phyloP scores from a whole-genome alignment of 257 asterid species.

The Ligustrum vulgare region DNA sequence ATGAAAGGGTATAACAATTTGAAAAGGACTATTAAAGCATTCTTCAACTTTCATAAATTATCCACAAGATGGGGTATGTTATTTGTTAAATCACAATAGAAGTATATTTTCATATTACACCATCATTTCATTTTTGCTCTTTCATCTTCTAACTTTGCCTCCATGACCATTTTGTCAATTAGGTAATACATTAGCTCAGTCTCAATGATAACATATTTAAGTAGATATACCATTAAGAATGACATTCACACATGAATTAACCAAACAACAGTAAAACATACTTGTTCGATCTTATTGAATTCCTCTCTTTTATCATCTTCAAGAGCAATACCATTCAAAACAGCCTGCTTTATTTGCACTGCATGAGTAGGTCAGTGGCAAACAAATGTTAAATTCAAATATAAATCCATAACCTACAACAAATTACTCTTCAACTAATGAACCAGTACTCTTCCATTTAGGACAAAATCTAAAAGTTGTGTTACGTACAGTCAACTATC shows the following conservation, averaged over 20 bases:
- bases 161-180: neutral
- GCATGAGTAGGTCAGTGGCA: constrained; percentile 33
- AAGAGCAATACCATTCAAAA: constrained; percentile 86
- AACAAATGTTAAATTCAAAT: constrained; percentile 20
- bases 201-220: neutral
- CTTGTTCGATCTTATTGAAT: constrained; percentile 94
- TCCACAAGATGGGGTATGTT: neutral
- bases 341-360: constrained; percentile 93
- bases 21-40: neutral
- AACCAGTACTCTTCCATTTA: neutral
- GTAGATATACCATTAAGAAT: neutral
- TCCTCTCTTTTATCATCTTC: constrained; percentile 84
- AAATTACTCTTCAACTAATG: neutral
- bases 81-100: neutral
- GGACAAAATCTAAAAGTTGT: constrained; percentile 1
- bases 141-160: neutral
- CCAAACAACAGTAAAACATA: constrained; percentile 18
- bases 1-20: constrained; percentile 1
- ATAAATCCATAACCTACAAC: constrained; percentile 3
- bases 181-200: neutral
- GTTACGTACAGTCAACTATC: constrained; percentile 73
- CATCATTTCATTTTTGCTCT: neutral
- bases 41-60: constrained; percentile 14
- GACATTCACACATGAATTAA: neutral
- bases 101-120: neutral